phyloP scores from a whole-genome alignment of 2,329 filamentous ascomycete genomes.

The Penicillium sp. region DNA sequence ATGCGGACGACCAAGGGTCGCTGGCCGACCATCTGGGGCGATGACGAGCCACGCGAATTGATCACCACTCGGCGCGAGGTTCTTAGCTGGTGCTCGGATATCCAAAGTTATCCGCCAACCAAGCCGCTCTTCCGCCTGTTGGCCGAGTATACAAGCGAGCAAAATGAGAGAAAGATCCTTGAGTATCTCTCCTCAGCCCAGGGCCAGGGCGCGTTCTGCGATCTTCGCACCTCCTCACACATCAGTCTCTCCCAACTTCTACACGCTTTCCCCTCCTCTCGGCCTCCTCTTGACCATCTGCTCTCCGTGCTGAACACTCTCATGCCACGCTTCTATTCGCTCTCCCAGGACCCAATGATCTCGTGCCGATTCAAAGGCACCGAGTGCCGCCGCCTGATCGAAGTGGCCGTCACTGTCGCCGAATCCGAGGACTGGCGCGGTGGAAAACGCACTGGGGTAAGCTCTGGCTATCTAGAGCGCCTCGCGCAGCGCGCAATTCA shows the following conservation, averaged over 20 bases:
- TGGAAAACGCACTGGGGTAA: conserved; percentile 76
- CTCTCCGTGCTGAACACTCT: conserved; percentile 79
- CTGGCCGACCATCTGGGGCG: conserved; percentile 98
- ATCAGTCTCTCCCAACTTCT: conserved; percentile 84
- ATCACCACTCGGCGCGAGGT: conserved; percentile 86
- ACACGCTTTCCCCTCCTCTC: conserved; percentile 86
- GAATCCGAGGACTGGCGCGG: conserved; percentile 78
- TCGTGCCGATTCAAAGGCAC: conserved; percentile 69
- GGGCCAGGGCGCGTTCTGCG: conserved; percentile 89
- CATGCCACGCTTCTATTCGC: conserved; percentile 98
- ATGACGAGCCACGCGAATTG: conserved; percentile 81
- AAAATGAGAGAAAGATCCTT: conserved; percentile 86
- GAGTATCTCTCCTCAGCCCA: conserved; percentile 84
- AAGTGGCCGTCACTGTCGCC: conserved; percentile 96
- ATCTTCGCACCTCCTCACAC: conserved; percentile 86
- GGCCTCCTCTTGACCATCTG: conserved; percentile 81
- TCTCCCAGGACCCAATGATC: conserved; percentile 92
- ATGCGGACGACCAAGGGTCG: conserved; percentile 78
- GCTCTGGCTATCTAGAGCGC: conserved; percentile 90
- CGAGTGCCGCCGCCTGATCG: conserved; percentile 76
- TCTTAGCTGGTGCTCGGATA: conserved; percentile 93
- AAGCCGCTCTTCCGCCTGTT: conserved; percentile 83
- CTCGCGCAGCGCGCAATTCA: conserved; percentile 73
- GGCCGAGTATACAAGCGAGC: conserved; percentile 78
- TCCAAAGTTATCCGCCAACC: conserved; percentile 88